phyloP scores from a whole-genome alignment of 805 yeast genomes.

The Ogataea nakhonphanomensis region DNA sequence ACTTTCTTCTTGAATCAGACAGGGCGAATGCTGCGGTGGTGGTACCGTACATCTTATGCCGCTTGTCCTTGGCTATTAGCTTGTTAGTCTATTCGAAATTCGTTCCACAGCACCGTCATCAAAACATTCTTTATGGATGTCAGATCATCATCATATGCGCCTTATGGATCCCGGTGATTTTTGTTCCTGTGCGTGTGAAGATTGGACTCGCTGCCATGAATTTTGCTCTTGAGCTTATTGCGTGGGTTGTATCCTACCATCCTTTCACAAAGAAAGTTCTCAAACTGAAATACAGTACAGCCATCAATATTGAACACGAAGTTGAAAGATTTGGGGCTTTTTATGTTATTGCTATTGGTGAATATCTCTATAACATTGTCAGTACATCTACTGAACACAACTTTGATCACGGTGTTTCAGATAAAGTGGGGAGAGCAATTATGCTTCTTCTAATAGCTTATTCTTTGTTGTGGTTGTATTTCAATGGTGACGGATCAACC shows the following conservation, averaged over 20 bases:
- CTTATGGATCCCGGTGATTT: slow-evolving; percentile 52
- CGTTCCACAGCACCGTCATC: slow-evolving; percentile 49
- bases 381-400: slow-evolving; percentile 41
- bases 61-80: slow-evolving; percentile 37
- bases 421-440: slow-evolving; percentile 45
- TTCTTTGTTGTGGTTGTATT: slow-evolving; percentile 49
- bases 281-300: slow-evolving; percentile 48
- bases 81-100: slow-evolving; percentile 41
- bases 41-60: slow-evolving; percentile 46
- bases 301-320: slow-evolving; percentile 63
- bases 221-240: slow-evolving; percentile 39
- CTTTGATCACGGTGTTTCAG: slow-evolving; percentile 41
- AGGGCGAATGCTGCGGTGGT: slow-evolving; percentile 42
- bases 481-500: slow-evolving; percentile 47
- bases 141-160: slow-evolving; percentile 34
- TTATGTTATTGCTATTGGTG: slow-evolving; percentile 63
- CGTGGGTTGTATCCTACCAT: slow-evolving; percentile 40
- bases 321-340: slow-evolving; percentile 59
- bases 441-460: slow-evolving; percentile 47
- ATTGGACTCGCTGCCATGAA: slow-evolving; percentile 42
- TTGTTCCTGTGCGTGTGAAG: slow-evolving; percentile 43
- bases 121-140: slow-evolving; percentile 40
- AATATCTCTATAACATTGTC: slow-evolving; percentile 52
- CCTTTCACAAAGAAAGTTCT: slow-evolving; percentile 45
- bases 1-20: slow-evolving; percentile 30